Percentiles rank a stretch among this genome's conserved stretches.
Conservation (phyloP, 1,139 yeast species). For the Candida glucosophila region DNA sequence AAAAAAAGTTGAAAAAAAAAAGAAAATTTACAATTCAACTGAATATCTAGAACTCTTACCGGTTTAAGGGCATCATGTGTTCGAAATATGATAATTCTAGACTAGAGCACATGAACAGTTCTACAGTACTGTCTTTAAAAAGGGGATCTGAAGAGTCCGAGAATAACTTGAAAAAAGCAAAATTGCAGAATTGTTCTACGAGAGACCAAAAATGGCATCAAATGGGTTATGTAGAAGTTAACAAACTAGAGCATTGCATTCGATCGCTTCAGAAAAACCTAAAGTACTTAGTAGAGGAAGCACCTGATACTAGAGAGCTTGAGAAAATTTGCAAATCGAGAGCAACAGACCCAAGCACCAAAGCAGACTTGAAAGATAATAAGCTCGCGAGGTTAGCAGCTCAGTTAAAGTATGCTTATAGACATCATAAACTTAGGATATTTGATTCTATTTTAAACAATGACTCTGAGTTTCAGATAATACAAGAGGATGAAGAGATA, state of each 20-base stretch:
- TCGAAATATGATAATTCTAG: too few relatives aligned
- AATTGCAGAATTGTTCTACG: too few relatives aligned
- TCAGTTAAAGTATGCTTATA: slow-evolving; percentile 46
- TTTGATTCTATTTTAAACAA: slow-evolving; percentile 38
- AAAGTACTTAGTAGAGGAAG: slow-evolving; percentile 39
- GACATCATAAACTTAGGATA: slow-evolving; percentile 35
- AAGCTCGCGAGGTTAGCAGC: slow-evolving; percentile 51
- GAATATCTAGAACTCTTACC: too few relatives aligned
- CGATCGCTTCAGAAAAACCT: slow-evolving; percentile 43
- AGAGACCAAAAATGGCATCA: too few relatives aligned
- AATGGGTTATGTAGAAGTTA: slow-evolving; percentile 30
- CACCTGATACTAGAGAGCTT: slow-evolving; percentile 43
- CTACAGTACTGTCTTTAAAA: too few relatives aligned
- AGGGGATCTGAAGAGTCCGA: too few relatives aligned
- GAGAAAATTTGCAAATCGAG: slow-evolving; percentile 16
- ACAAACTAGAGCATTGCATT: slow-evolving; percentile 33
- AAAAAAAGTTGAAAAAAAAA: too few relatives aligned
- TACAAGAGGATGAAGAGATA: background rate
- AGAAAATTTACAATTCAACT: too few relatives aligned
- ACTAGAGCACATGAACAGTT: too few relatives aligned
- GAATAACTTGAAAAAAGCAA: too few relatives aligned
- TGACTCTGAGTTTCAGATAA: slow-evolving; percentile 6
- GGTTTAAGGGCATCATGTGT: too few relatives aligned
- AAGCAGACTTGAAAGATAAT: slow-evolving; percentile 44
- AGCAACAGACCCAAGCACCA: slow-evolving; percentile 26